Conservation (phyloP, 768 basidiomycete species). For the Phaffia australis region DNA sequence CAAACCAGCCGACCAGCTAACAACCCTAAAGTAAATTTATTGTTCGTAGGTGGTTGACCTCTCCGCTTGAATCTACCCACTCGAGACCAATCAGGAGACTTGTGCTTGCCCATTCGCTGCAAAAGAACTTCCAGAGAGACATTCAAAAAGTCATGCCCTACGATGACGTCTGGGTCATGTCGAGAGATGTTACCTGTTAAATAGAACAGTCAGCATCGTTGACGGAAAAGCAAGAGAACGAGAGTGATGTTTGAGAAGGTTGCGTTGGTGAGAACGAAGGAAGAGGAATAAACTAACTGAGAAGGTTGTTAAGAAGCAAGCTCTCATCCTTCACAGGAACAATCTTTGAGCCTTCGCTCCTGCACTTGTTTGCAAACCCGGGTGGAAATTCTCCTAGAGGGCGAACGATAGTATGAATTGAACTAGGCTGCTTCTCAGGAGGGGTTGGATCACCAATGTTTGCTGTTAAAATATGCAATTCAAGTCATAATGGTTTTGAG, state of each 20-base stretch:
- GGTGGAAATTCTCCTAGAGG: constrained; percentile 74
- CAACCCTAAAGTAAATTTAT: constrained; percentile 64
- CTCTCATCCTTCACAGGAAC: constrained; percentile 69
- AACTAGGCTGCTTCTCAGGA: constrained; percentile 70
- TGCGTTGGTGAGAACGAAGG: constrained; percentile 2
- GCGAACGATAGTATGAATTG: constrained; percentile 76
- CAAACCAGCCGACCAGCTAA: constrained; percentile 76
- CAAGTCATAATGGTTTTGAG: not conserved
- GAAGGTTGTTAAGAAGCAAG: constrained; percentile 66
- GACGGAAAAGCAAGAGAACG: not conserved
- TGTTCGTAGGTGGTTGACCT: constrained; percentile 47
- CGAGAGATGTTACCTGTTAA: constrained; percentile 59
- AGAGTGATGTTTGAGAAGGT: not conserved
- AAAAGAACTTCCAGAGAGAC: constrained; percentile 81
- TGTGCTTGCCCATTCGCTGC: constrained; percentile 78
- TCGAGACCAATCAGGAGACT: constrained; percentile 87
- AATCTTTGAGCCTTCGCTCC: constrained; percentile 53
- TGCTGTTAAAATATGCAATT: constrained; percentile 43
- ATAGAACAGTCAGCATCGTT: constrained; percentile 10
- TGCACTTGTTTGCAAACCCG: constrained; percentile 64
- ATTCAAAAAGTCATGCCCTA: constrained; percentile 89
- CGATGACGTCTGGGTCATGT: constrained; percentile 84
- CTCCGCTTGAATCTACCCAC: constrained; percentile 73
- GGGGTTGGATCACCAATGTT: constrained; percentile 84
- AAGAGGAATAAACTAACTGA: constrained; percentile 45